Evolutionary conservation across 1,284 basidiomycete genomes (phyloP).

Genomic region (Ganoderma lucidum): DNA sequence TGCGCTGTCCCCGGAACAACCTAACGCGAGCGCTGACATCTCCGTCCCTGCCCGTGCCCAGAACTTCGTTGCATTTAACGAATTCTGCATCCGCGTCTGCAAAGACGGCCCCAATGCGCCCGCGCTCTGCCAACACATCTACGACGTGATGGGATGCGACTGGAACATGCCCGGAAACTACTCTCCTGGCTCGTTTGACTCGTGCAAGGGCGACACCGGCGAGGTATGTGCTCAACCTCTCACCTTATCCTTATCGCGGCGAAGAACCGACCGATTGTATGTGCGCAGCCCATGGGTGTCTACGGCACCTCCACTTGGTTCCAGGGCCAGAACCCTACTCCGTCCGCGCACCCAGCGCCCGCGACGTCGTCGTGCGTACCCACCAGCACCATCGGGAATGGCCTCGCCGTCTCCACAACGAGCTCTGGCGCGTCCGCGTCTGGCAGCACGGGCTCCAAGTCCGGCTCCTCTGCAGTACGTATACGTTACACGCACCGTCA

Average conservation of each 20-base stretch:
- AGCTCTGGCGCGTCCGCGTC: background rate
- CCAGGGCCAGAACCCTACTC: constrained; percentile 68
- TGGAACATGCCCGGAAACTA: constrained; percentile 80
- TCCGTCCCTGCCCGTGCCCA: constrained; percentile 22
- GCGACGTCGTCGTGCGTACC: constrained; percentile 61
- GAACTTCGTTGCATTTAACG: constrained; percentile 64
- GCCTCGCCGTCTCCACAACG: constrained; percentile 30
- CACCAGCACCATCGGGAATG: constrained; percentile 52
- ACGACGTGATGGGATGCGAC: constrained; percentile 69
- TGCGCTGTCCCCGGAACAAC: background rate
- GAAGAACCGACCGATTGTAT: background rate
- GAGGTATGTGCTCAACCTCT: constrained; percentile 45
- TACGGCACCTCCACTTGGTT: constrained; percentile 72
- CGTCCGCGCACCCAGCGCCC: constrained; percentile 64
- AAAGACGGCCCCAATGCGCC: constrained; percentile 65
- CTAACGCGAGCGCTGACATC: background rate
- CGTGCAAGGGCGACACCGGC: constrained; percentile 60
- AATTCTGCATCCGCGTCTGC: constrained; percentile 83
- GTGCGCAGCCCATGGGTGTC: constrained; percentile 68
- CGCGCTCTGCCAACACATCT: constrained; percentile 70
- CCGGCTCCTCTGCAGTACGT: background rate
- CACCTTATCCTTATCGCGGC: constrained; percentile 17
- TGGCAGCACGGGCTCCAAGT: constrained; percentile 4
- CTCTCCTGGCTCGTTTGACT: constrained; percentile 61
- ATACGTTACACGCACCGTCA: background rate